Evolutionary conservation across 768 basidiomycete species (phyloP).

Genomic region (Paxillus rubicundulus): DNA sequence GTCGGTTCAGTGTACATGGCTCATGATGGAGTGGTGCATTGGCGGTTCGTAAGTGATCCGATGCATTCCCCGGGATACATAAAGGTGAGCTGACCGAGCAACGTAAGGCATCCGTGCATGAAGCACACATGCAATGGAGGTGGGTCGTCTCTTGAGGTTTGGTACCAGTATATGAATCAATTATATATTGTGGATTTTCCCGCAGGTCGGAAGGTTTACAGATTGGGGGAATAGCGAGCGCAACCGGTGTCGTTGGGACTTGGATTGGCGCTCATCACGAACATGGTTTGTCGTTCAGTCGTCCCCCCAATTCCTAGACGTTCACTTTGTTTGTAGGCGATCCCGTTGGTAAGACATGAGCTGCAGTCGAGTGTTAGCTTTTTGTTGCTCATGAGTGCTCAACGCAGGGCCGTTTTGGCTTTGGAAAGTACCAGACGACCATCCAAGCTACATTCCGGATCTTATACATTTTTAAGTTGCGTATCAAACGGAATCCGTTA

Average conservation of each 20-base stretch:
- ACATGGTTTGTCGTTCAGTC: constrained; percentile 37
- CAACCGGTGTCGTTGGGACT: constrained; percentile 61
- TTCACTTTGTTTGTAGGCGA: constrained; percentile 42
- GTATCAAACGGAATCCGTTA: neutral
- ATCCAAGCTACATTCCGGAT: constrained; percentile 35
- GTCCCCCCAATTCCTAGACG: neutral
- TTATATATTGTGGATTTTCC: neutral
- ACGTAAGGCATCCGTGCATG: constrained; percentile 51
- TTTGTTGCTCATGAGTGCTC: neutral
- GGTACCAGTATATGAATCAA: neutral
- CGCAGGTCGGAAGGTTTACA: constrained; percentile 66
- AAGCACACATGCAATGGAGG: constrained; percentile 59
- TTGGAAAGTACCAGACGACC: constrained; percentile 52
- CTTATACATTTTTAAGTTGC: constrained; percentile 4
- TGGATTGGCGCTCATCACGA: constrained; percentile 68
- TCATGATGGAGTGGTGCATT: constrained; percentile 44
- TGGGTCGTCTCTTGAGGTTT: constrained; percentile 23
- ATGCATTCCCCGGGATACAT: neutral
- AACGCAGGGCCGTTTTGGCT: constrained; percentile 68
- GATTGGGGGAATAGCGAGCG: constrained; percentile 62
- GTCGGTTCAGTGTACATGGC: constrained; percentile 53
- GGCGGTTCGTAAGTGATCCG: constrained; percentile 54
- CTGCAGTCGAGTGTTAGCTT: neutral
- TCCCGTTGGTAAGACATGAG: constrained; percentile 52
- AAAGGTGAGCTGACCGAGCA: constrained; percentile 10